Evolutionary conservation across 331 rosid species (phyloP).

Genomic region (Rhamnella rubrinervis): DNA sequence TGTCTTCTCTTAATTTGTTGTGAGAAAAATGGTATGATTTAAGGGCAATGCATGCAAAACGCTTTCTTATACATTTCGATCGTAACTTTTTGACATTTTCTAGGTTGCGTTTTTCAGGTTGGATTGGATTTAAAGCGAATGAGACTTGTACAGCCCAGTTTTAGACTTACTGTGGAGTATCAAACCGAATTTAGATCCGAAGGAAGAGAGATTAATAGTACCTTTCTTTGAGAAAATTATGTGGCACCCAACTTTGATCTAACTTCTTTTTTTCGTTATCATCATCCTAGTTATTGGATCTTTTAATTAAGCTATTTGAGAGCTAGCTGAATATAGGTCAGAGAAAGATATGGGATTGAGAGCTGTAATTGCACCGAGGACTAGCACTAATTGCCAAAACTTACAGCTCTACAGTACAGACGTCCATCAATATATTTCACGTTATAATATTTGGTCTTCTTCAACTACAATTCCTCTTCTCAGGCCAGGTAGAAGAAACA

Average conservation of each 20-base stretch:
- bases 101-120: background rate
- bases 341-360: constrained; percentile 40
- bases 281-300: background rate
- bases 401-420: constrained; percentile 8
- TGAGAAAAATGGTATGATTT: no score
- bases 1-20: no score
- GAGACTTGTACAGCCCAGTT: constrained; percentile 11
- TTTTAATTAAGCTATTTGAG: constrained; percentile 9
- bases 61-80: no score
- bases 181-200: constrained; percentile 8
- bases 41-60: no score
- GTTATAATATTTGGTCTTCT: constrained; percentile 8
- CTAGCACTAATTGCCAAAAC: constrained; percentile 15
- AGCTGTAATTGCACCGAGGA: constrained; percentile 32
- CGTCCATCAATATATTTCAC: constrained; percentile 16
- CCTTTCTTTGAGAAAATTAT: background rate
- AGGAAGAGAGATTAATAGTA: background rate
- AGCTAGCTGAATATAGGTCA: background rate
- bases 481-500: constrained; percentile 20
- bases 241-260: background rate
- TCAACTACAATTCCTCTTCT: constrained; percentile 20
- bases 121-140: constrained; percentile 16
- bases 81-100: background rate
- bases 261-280: background rate
- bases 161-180: constrained; percentile 11